phyloP scores from a whole-genome alignment of 352 stramenopile genomes.

The Chrysophaeum taylorii region DNA sequence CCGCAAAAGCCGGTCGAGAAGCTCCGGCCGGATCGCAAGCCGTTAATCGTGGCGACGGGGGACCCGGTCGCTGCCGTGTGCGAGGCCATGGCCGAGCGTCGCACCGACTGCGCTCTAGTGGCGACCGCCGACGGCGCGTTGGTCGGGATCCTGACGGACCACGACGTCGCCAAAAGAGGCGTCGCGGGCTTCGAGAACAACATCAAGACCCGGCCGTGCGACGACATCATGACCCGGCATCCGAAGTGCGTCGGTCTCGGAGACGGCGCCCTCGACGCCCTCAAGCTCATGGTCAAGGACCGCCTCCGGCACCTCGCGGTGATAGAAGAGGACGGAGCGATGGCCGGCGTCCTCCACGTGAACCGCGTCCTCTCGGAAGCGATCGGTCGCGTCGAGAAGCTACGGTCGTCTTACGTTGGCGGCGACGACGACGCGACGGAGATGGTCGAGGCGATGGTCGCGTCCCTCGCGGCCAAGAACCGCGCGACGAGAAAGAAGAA shows the following conservation, averaged over 20 bases:
- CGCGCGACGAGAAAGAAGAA: too few species aligned
- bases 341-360: slow-evolving; percentile 39
- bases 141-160: slow-evolving; percentile 90
- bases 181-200: slow-evolving; percentile 66
- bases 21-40: neutral
- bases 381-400: neutral
- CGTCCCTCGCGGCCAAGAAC: neutral
- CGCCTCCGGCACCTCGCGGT: slow-evolving; percentile 93
- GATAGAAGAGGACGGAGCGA: slow-evolving; percentile 51
- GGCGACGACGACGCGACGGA: slow-evolving; percentile 93
- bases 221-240: slow-evolving; percentile 84
- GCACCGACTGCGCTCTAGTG: slow-evolving; percentile 10
- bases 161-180: slow-evolving; percentile 82
- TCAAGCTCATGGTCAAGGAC: slow-evolving; percentile 93
- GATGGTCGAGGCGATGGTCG: slow-evolving; percentile 22
- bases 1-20: too few species aligned
- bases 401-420: slow-evolving; percentile 91
- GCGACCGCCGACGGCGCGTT: slow-evolving; percentile 62
- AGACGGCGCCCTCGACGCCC: slow-evolving; percentile 85
- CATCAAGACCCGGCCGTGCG: slow-evolving; percentile 53
- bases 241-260: slow-evolving; percentile 84
- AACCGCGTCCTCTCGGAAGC: slow-evolving; percentile 34
- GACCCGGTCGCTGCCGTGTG: neutral
- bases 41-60: neutral
- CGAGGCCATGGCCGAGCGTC: neutral